Base-by-base conservation (phyloP, 768 basidiomycete species). In the Amanita exitialis region DNA sequence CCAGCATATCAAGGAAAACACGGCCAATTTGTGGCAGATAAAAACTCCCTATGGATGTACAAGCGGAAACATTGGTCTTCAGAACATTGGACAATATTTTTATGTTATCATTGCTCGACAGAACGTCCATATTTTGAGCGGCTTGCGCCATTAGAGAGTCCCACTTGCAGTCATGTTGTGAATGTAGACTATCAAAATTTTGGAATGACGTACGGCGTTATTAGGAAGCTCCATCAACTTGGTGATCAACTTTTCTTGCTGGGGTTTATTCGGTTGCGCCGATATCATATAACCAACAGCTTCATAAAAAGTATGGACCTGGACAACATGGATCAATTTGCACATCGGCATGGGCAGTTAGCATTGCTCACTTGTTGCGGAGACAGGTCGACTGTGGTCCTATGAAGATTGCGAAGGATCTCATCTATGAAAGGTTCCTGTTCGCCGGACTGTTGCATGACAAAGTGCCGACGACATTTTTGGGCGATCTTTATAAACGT, bases 401-500 rank as follows among this genome's bases (percentile, higher is more conserved):
- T 76, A 62, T 96, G 93, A 44, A 99, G 72, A 30, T 86, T 73
- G 49, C 93, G 83, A 44, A 99, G 69, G 53, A 99, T 98, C 68
- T 99, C 96, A 60, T 98, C 94, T 41, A 99, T 87, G 66, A 98
- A 99, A 1, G 96, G 96, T 62, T 99, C 96, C 49, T 82, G 81
- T 67, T 99, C 96, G 53, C 92, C 92, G 7, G 92, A 86, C 66
- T 99, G 96, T 62, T 94, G 91, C 87, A 98, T 92, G 53, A 99
- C 92, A 60, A 99, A 99, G 67, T 99, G 96, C 49, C 95, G 79
- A 37, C 93, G 78, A 65, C 94, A 98, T 67, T 98, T 99, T 66
- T 99, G 96, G 20, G 96, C 92, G 59, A 99, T 99, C 71, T 98
- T 99, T 74, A 99, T 98, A 69, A 99, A 99, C 0, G 96, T 99